Evolutionary conservation across 1,139 yeast species (phyloP).

Genomic region (Yamadazyma taylorii): DNA sequence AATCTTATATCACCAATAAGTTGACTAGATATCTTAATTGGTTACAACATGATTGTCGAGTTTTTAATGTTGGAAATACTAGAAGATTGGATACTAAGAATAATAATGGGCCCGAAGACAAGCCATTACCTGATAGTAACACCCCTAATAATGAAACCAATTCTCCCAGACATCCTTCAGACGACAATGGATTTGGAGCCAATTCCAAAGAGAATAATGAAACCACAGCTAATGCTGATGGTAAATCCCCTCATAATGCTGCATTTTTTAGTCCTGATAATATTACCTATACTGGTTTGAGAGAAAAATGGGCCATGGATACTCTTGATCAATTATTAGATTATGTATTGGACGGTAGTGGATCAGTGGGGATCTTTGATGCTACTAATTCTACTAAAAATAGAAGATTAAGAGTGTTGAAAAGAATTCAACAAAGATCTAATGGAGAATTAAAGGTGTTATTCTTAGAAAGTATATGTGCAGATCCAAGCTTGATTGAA

Average conservation of each 20-base stretch:
- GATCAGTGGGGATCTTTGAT: slow-evolving; percentile 93
- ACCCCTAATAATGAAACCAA: slow-evolving; percentile 34
- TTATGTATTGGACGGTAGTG: slow-evolving; percentile 75
- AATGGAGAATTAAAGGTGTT: slow-evolving; percentile 77
- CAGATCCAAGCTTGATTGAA: slow-evolving; percentile 74
- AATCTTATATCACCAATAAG: slow-evolving; percentile 88
- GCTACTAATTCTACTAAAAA: slow-evolving; percentile 88
- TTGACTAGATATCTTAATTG: slow-evolving; percentile 85
- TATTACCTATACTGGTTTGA: slow-evolving; percentile 56
- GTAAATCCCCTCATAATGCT: slow-evolving; percentile 56
- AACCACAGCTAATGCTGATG: too few relatives aligned
- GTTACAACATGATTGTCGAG: slow-evolving; percentile 87
- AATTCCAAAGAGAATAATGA: slow-evolving; percentile 6
- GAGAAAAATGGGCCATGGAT: slow-evolving; percentile 97
- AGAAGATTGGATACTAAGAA: slow-evolving; percentile 67
- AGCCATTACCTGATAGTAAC: slow-evolving; percentile 66
- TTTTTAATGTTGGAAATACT: slow-evolving; percentile 93
- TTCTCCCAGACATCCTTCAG: slow-evolving; percentile 7
- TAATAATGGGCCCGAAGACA: slow-evolving; percentile 67
- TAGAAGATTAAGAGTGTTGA: slow-evolving; percentile 68
- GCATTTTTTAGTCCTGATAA: slow-evolving; percentile 86
- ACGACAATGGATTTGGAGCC: too few relatives aligned
- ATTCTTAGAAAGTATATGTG: slow-evolving; percentile 84
- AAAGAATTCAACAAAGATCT: slow-evolving; percentile 68
- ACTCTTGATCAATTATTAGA: slow-evolving; percentile 83